phyloP scores from a whole-genome alignment of 805 yeast species.

The Osmozyma mogii region DNA sequence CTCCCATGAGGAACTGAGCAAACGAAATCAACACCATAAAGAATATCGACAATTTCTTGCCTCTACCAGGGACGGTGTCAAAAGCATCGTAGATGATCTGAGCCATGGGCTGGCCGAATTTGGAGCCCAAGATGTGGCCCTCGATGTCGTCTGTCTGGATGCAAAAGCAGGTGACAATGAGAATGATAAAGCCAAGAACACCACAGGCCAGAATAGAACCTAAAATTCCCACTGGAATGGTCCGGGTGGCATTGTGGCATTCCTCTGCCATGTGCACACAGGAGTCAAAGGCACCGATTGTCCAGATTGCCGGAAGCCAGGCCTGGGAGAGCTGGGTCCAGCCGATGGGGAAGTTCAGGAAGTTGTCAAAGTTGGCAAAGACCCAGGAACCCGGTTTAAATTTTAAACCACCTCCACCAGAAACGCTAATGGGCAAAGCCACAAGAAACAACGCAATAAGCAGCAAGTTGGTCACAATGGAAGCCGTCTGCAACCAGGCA shows the following conservation, averaged over 20 bases:
- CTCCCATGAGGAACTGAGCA: slow-evolving; percentile 63
- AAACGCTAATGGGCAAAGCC: background rate
- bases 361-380: background rate
- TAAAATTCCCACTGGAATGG: slow-evolving; percentile 60
- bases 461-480: background rate
- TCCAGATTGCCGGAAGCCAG: slow-evolving; percentile 68
- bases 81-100: slow-evolving; percentile 55
- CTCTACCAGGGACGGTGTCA: slow-evolving; percentile 20
- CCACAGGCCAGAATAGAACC: slow-evolving; percentile 53
- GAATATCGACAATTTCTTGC: slow-evolving; percentile 57
- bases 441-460: background rate
- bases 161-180: slow-evolving; percentile 47
- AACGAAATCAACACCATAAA: slow-evolving; percentile 50
- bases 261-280: slow-evolving; percentile 71
- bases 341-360: background rate
- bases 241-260: slow-evolving; percentile 51
- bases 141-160: slow-evolving; percentile 37
- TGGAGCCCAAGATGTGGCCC: slow-evolving; percentile 13
- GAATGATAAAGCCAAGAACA: slow-evolving; percentile 49
- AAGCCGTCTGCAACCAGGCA: background rate
- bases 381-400: background rate
- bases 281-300: slow-evolving; percentile 67
- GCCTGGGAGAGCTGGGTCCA: slow-evolving; percentile 23
- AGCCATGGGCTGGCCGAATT: slow-evolving; percentile 53
- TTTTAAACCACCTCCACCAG: background rate